phyloP scores from a whole-genome alignment of 768 basidiomycete genomes.

The Leccinellum albellum region DNA sequence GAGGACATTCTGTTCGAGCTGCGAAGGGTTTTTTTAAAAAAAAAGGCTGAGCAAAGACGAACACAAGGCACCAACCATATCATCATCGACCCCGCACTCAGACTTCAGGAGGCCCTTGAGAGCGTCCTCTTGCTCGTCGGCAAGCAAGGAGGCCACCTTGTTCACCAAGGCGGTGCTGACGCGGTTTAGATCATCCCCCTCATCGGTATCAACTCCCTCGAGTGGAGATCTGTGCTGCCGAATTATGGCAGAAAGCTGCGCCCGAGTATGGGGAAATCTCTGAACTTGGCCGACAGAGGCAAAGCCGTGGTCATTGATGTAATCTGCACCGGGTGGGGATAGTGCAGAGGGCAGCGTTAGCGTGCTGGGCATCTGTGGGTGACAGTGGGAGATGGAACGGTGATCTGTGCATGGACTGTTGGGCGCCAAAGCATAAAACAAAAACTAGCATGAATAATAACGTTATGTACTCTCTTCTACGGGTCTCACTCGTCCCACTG shows the following conservation, averaged over 20 bases:
- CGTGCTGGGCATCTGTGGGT: constrained; percentile 24
- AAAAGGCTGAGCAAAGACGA: constrained; percentile 14
- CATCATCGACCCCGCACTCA: constrained; percentile 65
- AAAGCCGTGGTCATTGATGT: constrained; percentile 17
- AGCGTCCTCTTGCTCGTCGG: constrained; percentile 82
- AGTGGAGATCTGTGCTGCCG: constrained; percentile 60
- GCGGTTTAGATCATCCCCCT: constrained; percentile 47
- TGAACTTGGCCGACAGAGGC: constrained; percentile 19
- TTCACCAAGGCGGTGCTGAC: constrained; percentile 64
- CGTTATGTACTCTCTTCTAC: constrained; percentile 13
- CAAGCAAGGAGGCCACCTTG: constrained; percentile 66
- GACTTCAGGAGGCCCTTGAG: constrained; percentile 73
- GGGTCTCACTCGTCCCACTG: constrained; percentile 64
- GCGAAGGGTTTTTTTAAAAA: constrained; percentile 11
- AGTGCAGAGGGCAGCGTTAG: constrained; percentile 21
- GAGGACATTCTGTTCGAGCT: constrained; percentile 86
- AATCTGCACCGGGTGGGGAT: constrained; percentile 7
- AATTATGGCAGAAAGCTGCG: constrained; percentile 71
- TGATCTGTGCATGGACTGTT: constrained; percentile 24
- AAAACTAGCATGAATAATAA: constrained; percentile 18
- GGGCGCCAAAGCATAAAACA: constrained; percentile 18
- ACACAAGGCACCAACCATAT: constrained; percentile 47
- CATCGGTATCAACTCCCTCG: constrained; percentile 58
- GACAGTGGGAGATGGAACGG: constrained; percentile 11
- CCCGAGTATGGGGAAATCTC: constrained; percentile 79